These are phyloP conservation scores for Gastrolobium villosum DNA, from an alignment of 306 rosid genomes.

Conservation along the genomic window DNA sequence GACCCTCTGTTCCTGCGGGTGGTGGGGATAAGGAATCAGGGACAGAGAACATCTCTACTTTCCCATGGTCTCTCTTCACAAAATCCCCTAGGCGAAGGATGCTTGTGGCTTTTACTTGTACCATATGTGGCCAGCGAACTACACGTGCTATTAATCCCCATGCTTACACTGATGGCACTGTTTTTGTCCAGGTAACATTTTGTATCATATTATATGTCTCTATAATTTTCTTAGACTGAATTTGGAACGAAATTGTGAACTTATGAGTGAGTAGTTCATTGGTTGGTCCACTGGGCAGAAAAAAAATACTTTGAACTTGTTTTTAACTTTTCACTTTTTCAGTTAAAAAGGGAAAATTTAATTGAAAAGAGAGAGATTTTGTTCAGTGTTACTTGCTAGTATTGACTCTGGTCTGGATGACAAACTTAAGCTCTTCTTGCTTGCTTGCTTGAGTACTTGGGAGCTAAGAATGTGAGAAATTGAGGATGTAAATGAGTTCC, in stretches of 20 bases:
- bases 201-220: not conserved
- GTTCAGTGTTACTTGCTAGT: not conserved
- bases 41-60: constrained; percentile 81
- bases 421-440: not conserved
- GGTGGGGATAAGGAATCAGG: constrained; percentile 58
- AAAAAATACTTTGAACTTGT: not conserved
- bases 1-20: constrained; percentile 85
- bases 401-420: not conserved
- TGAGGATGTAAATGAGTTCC: constrained; percentile 9
- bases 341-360: not conserved
- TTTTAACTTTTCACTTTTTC: not conserved
- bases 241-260: not conserved
- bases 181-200: constrained; percentile 86
- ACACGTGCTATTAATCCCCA: constrained; percentile 95
- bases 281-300: not conserved
- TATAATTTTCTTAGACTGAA: not conserved
- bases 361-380: not conserved
- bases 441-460: not conserved
- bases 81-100: constrained; percentile 94
- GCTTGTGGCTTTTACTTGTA: constrained; percentile 95
- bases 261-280: not conserved
- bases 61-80: constrained; percentile 98
- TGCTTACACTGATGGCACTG: constrained; percentile 98
- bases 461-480: not conserved
- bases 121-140: constrained; percentile 95